Percentiles rank a stretch among this genome's conserved stretches.
These are phyloP conservation scores for Hypericum perforatum DNA, from an alignment of 345 rosid genomes.

Conservation along the genomic window DNA sequence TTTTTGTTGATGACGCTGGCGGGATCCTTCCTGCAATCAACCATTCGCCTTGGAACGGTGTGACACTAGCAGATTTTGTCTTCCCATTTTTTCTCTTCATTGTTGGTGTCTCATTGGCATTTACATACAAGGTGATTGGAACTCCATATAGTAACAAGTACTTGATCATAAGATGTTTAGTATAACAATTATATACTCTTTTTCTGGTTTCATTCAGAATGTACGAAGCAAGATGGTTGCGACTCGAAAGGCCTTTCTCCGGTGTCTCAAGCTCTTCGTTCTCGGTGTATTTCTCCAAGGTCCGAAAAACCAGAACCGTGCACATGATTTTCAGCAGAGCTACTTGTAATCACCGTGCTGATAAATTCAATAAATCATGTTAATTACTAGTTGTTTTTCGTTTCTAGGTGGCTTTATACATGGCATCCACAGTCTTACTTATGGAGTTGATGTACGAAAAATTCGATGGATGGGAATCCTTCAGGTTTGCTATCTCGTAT, in stretches of 20 bases:
- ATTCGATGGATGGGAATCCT: slow-evolving; percentile 74
- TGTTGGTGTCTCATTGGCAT: slow-evolving; percentile 72
- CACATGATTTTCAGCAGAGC: background rate
- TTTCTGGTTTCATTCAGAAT: slow-evolving; percentile 28
- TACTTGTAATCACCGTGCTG: no score
- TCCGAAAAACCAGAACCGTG: slow-evolving; percentile 7
- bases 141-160: background rate
- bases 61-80: slow-evolving; percentile 81
- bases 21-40: slow-evolving; percentile 68
- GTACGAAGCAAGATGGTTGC: slow-evolving; percentile 41
- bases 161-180: background rate
- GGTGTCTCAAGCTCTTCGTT: slow-evolving; percentile 45
- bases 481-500: slow-evolving; percentile 37
- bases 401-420: slow-evolving; percentile 73
- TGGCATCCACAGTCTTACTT: slow-evolving; percentile 46
- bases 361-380: background rate
- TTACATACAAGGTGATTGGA: slow-evolving; percentile 56
- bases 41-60: slow-evolving; percentile 89
- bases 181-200: background rate
- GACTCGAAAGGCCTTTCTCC: slow-evolving; percentile 52
- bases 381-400: slow-evolving; percentile 10
- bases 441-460: slow-evolving; percentile 47
- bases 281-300: slow-evolving; percentile 87
- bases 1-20: slow-evolving; percentile 76
- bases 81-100: slow-evolving; percentile 93